Percentiles rank a stretch among this genome's conserved stretches.
These are phyloP conservation scores for Auricularia sp. DNA, from an alignment of 768 basidiomycete genomes.

Conservation along the genomic window DNA sequence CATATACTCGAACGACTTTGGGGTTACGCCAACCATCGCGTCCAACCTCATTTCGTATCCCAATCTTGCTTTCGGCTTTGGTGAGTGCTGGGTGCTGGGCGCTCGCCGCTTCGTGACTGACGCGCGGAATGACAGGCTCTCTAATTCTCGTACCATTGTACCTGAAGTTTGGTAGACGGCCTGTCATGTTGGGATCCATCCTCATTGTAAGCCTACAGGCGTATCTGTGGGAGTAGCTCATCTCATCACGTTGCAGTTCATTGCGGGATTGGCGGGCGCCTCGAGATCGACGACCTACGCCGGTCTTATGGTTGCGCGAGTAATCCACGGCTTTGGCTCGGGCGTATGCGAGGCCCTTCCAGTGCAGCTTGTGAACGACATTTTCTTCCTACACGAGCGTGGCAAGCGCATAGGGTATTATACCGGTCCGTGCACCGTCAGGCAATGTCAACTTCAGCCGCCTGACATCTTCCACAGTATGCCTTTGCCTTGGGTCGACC, in stretches of 20 bases:
- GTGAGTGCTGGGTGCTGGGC: background rate
- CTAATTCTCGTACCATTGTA: slow-evolving; percentile 5
- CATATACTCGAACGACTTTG: slow-evolving; percentile 3
- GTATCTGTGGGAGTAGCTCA: no score
- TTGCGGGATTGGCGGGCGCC: background rate
- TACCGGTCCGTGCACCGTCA: background rate
- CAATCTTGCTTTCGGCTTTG: slow-evolving; percentile 4
- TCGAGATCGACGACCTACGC: slow-evolving; percentile 3
- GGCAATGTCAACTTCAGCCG: background rate
- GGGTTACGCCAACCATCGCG: background rate
- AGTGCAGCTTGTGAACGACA: slow-evolving; percentile 7
- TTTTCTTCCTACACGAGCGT: slow-evolving; percentile 7
- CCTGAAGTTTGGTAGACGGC: slow-evolving; percentile 5
- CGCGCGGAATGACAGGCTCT: background rate
- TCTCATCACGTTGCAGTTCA: background rate
- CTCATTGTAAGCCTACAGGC: background rate
- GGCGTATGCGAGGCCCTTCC: slow-evolving; percentile 6
- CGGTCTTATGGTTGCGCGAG: slow-evolving; percentile 5
- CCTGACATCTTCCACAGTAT: background rate
- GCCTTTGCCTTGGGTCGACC: slow-evolving; percentile 6
- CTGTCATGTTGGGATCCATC: slow-evolving; percentile 4
- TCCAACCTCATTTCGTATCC: slow-evolving; percentile 5
- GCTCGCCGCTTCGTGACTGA: no score
- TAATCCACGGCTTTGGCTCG: slow-evolving; percentile 6
- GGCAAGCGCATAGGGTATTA: slow-evolving; percentile 7